phyloP scores from a whole-genome alignment of 805 yeast species.

The Candida nitratophila region DNA sequence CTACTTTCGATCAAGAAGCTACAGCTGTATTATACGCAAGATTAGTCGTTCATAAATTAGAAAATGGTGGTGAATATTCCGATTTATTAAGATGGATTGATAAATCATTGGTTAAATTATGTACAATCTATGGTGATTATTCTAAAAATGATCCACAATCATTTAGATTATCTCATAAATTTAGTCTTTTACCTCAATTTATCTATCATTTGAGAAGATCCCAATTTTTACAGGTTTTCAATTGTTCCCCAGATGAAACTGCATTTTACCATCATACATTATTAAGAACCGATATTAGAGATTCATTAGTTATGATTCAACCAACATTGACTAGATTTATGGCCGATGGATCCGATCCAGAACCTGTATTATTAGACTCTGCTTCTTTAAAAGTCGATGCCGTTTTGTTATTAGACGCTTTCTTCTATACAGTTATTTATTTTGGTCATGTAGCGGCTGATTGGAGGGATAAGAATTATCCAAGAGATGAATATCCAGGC shows the following conservation, averaged over 20 bases:
- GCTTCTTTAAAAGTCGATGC: slow-evolving; percentile 85
- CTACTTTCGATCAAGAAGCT: slow-evolving; percentile 94
- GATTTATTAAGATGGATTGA: slow-evolving; percentile 95
- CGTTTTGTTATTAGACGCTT: slow-evolving; percentile 85
- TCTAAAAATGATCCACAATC: slow-evolving; percentile 77
- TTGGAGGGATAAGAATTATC: slow-evolving; percentile 95
- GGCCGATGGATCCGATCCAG: slow-evolving; percentile 74
- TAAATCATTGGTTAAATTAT: slow-evolving; percentile 79
- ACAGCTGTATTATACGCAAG: slow-evolving; percentile 93
- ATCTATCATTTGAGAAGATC: slow-evolving; percentile 94
- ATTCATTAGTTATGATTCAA: slow-evolving; percentile 94
- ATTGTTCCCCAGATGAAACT: slow-evolving; percentile 98
- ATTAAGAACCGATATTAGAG: slow-evolving; percentile 84
- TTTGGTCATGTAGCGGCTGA: slow-evolving; percentile 93
- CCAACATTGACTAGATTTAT: slow-evolving; percentile 88
- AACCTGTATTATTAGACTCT: slow-evolving; percentile 89
- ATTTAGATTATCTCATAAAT: slow-evolving; percentile 77
- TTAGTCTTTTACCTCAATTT: slow-evolving; percentile 89
- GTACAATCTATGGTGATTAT: slow-evolving; percentile 92
- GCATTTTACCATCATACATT: slow-evolving; percentile 93
- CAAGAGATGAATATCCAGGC: slow-evolving; percentile 84
- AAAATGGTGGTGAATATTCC: slow-evolving; percentile 66
- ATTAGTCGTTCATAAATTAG: slow-evolving; percentile 81
- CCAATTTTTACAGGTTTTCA: slow-evolving; percentile 91
- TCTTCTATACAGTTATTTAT: slow-evolving; percentile 91